Base-by-base conservation (phyloP, 1,284 basidiomycete genomes). In the Pterulicium gracile region DNA sequence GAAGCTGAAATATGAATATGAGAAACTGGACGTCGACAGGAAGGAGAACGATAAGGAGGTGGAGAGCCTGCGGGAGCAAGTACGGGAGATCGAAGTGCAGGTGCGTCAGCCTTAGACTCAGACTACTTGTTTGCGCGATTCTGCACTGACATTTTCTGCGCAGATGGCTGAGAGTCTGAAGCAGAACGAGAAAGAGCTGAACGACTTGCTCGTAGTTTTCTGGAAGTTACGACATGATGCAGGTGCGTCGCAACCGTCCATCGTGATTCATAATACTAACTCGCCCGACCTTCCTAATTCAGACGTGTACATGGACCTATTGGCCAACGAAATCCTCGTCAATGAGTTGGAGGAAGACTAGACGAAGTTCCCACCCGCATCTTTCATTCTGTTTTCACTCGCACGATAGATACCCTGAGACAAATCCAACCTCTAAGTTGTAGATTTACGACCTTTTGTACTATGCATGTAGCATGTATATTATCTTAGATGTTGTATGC, bases 161-260 rank as follows among this genome's bases (percentile, higher is more conserved):
- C 55, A 90, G 81, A 88, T 87, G 74, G 66, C 72, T 3, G 81
- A 82, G 41, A 86, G 88, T 56, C 61, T 88, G 46, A 77, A 74
- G 56, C 70, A 70, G 50, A 86, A 81, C 54, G 85, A 90, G 59
- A 62, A 61, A 2, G 86, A 90, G 59, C 65, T 92, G 18, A 81
- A 80, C 55, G 81, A 82, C 47, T 67, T 92, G n/a, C 65, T 91
- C 36, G 65, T 75, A 14, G 85, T 88, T 57, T 91, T 91, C 57
- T 88, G 83, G 81, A 77, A 74, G 47, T 67, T 91, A 50, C 70
- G 88, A 44, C 79, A 85, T 56, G 79, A 82, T 57, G 82, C 86
- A 51, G 85, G 88, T 87, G 58, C 52, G 67, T 48, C 10, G 27
- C 27, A 7, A n/a, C n/a, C n/a, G 7, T 32, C 27, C 7, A 10